Evolutionary conservation across 306 rosid species (phyloP), one percentile per base, ranked within the genome.

Genomic region (Elaeagnus macrophylla): DNA sequence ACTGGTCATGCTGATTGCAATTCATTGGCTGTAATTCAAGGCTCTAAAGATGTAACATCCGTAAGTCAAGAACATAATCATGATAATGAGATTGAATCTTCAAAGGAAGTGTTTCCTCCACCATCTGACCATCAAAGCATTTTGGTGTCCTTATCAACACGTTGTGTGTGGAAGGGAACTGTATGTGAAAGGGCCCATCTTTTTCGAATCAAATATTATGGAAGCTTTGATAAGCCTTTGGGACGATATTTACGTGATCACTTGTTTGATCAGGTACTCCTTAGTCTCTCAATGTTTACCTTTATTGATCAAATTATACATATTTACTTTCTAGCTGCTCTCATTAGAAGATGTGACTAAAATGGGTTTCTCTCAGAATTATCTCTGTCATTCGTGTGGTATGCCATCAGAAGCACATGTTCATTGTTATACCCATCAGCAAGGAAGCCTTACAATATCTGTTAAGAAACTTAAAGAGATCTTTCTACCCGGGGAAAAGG

Each of bases 401-500:
- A 72, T 78, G 93, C 86, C 88, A 60, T 62, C 95, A 18, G 84
- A 86, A 76, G 95, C 93, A 42, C 93, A 86, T 76, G 85, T 86
- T 62, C 81, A 81, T 68, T 80, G 93, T 70, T 86, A 86, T 71
- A 86, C 93, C 55, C 95, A 86, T 41, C 79, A 82, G 53, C 93
- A 86, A 70, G 95, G 95, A 64, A 86, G 88, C 77, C 80, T 86
- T 57, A 81, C 95, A 59, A 83, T 86, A 60, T 81, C 82, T 60
- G 95, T 86, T 47, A 83, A 67, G 77, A 81, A 81, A 59, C 71
- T 86, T 41, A 62, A 69, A 1, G 85, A 78, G 68, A 62, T 38
- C 66, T 65, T 73, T 48, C 62, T 83, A 54, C 82, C 86, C 19
- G 95, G 95, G 61, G 93, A 83, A 61, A 71, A 68, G 56, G 86